Base-by-base conservation (phyloP, 169 alveolate species). In the Plasmodium relictum region DNA sequence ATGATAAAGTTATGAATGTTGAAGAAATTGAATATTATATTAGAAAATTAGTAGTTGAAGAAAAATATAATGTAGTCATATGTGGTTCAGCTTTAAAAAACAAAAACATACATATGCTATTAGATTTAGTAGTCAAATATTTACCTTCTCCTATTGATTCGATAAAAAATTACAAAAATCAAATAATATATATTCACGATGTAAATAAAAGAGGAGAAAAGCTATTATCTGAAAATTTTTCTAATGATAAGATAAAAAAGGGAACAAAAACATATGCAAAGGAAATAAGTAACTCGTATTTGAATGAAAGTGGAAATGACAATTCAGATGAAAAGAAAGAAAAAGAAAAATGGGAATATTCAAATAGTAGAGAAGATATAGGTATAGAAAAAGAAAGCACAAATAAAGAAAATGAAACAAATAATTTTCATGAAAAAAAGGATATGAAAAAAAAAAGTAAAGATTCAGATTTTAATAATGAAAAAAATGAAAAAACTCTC, bases 11-110 rank as follows among this genome's bases (percentile, higher is more conserved):
- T 42, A 88, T 97, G 20, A 22, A 95, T 22, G 85, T 89, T 9
- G 88, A 72, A 6, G 97, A 96, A 72, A 88, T 97, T 16, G 86
- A 91, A 39, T 20, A 54, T 12, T 95, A 97, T 12, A 80, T 98
- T 12, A 95, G 98, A 70, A 83, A 76, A 22, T 70, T 94, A 78
- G 95, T 97, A 3, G 85, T 96, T 45, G 85, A 92, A 37, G 72
- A 91, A 89, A 62, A 88, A 20, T 76, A 92, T 22, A 95, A 94
- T 80, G 97, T 98, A 39, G 90, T 97, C 26, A 89, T 94, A 31
- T 93, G 98, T 45, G 99, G 99, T 7, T 93, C 97, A 45, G 95
- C 99, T 41, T 88, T 98, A 54, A 97, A 97, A 85, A 98, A 98
- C 88, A 96, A 94, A 65, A 94, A 93, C 41, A 74, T 92, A 22